phyloP scores from a whole-genome alignment of 2,329 filamentous ascomycete species.

The Verticillium klebahnii region DNA sequence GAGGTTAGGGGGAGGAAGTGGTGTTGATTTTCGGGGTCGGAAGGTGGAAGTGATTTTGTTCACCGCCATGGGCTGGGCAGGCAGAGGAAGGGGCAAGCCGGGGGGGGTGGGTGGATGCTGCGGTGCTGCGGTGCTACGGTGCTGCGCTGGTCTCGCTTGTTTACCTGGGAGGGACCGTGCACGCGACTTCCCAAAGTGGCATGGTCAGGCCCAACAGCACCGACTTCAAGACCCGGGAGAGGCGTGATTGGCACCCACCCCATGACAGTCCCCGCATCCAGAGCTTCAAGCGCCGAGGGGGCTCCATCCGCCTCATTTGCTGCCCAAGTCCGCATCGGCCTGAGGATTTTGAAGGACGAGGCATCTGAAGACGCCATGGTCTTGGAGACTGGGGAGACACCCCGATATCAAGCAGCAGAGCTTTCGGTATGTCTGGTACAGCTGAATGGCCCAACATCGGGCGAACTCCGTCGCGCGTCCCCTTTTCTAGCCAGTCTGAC shows the following conservation, averaged over 20 bases:
- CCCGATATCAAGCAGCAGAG: neutral
- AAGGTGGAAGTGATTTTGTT: constrained; percentile 19
- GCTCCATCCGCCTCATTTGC: neutral
- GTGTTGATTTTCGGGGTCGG: constrained; percentile 31
- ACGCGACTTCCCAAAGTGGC: neutral
- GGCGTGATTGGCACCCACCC: neutral
- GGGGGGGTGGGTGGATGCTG: constrained; percentile 8
- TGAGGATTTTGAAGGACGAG: neutral
- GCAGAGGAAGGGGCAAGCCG: constrained; percentile 12
- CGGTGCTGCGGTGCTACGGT: constrained; percentile 1
- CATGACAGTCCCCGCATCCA: neutral
- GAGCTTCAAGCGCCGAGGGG: neutral
- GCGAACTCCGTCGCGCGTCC: no score
- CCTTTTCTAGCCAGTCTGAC: no score
- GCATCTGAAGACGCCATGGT: neutral
- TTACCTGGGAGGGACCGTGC: constrained; percentile 24
- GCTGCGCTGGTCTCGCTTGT: constrained; percentile 24
- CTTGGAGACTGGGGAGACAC: neutral
- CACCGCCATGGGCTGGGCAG: constrained; percentile 25
- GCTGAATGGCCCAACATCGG: no score
- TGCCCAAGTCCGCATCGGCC: neutral
- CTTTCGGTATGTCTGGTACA: no score
- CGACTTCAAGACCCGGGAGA: neutral
- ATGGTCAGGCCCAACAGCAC: constrained; percentile 1
- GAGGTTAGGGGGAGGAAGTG: constrained; percentile 19